Percentiles rank a stretch among this genome's conserved stretches.
phyloP scores from a whole-genome alignment of 1,284 basidiomycete genomes.

The Agroathelia rolfsii region DNA sequence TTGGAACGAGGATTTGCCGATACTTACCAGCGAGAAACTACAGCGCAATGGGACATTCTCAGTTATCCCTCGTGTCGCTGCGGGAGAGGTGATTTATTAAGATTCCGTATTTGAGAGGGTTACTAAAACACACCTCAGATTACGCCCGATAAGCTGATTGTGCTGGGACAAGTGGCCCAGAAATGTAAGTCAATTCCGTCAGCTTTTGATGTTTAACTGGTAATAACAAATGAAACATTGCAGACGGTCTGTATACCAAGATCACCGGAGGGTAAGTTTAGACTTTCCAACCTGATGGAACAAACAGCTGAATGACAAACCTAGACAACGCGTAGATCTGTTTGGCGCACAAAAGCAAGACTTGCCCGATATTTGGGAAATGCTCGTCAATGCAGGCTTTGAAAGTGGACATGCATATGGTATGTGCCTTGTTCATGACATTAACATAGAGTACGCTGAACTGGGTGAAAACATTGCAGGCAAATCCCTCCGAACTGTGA shows the following conservation, averaged over 20 bases:
- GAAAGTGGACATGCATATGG: slow-evolving; percentile 75
- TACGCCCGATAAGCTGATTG: slow-evolving; percentile 60
- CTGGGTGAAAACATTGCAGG: slow-evolving; percentile 36
- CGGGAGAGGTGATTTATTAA: slow-evolving; percentile 36
- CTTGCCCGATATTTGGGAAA: slow-evolving; percentile 70
- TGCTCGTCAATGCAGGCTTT: slow-evolving; percentile 57
- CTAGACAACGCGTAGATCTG: slow-evolving; percentile 58
- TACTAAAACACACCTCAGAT: slow-evolving; percentile 24
- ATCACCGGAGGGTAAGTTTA: slow-evolving; percentile 35
- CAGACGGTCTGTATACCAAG: slow-evolving; percentile 57
- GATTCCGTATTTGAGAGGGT: neutral
- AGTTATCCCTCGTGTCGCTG: slow-evolving; percentile 63
- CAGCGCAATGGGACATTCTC: slow-evolving; percentile 63
- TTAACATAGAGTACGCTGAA: too few relatives aligned
- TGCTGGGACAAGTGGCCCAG: slow-evolving; percentile 59
- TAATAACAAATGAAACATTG: slow-evolving; percentile 2
- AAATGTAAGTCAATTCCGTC: slow-evolving; percentile 53
- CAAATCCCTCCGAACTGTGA: slow-evolving; percentile 45
- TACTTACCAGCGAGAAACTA: too few relatives aligned
- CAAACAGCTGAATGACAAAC: too few relatives aligned
- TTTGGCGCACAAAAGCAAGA: slow-evolving; percentile 71
- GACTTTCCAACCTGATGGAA: too few relatives aligned
- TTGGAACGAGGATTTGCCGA: too few relatives aligned
- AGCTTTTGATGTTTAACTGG: neutral
- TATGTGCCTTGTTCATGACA: slow-evolving; percentile 24